These are phyloP conservation scores for Cystoderma amianthinum DNA, from an alignment of 768 basidiomycete genomes.

Conservation along the genomic window DNA sequence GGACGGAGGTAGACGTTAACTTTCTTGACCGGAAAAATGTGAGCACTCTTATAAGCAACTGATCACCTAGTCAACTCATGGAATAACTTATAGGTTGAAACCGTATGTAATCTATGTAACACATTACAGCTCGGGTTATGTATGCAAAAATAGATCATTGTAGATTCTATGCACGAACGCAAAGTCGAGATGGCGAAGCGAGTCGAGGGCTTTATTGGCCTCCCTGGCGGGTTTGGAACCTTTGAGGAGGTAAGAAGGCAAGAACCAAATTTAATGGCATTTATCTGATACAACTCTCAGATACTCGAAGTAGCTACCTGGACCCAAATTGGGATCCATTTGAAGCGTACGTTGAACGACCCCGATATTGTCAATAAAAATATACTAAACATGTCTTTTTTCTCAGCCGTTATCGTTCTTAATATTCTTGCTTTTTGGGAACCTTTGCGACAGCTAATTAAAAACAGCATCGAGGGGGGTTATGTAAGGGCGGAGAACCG, in stretches of 20 bases:
- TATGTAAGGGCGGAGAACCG: constrained; percentile 67
- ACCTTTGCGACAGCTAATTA: constrained; percentile 71
- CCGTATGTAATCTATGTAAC: constrained; percentile 14
- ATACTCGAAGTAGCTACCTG: constrained; percentile 91
- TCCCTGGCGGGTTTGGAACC: constrained; percentile 94
- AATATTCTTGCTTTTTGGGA: constrained; percentile 84
- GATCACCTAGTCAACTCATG: background rate
- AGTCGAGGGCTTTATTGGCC: constrained; percentile 72
- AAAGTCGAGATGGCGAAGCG: constrained; percentile 88
- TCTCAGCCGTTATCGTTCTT: constrained; percentile 72
- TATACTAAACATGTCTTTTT: background rate
- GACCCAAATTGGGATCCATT: constrained; percentile 87
- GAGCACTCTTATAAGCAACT: background rate
- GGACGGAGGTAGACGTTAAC: constrained; percentile 13
- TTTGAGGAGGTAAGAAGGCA: constrained; percentile 89
- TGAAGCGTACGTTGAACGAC: constrained; percentile 52
- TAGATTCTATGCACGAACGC: constrained; percentile 81
- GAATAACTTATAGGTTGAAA: constrained; percentile 18
- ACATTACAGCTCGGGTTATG: no score
- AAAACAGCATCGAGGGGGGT: constrained; percentile 57
- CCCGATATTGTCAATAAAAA: background rate
- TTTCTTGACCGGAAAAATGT: constrained; percentile 22
- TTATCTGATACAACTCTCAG: no score
- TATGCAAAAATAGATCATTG: constrained; percentile 43
- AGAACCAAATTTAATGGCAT: no score